Evolutionary conservation across 352 stramenopile genomes (phyloP).

Genomic region (Phytophthora hibernalis): DNA sequence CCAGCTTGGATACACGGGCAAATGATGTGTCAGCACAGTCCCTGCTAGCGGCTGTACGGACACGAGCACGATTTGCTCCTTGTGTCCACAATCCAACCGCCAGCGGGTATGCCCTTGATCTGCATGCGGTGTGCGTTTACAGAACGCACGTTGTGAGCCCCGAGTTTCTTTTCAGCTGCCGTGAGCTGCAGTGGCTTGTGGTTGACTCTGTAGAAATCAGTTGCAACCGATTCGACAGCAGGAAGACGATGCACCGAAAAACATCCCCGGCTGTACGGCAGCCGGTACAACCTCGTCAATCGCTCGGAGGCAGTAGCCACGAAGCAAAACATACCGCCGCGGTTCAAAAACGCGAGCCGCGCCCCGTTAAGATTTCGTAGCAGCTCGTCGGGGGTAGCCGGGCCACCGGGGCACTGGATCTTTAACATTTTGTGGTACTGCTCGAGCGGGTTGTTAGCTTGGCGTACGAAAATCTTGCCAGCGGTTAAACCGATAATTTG

Average conservation of each 20-base stretch:
- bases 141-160: neutral
- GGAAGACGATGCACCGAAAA: conserved; percentile 2
- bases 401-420: conserved; percentile 1
- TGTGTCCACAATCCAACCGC: conserved; percentile 12
- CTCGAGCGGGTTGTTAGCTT: conserved; percentile 11
- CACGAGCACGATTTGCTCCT: conserved; percentile 11
- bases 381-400: too few relatives aligned
- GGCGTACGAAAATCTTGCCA: conserved; percentile 17
- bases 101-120: neutral
- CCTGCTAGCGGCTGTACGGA: neutral
- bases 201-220: conserved; percentile 13
- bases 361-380: neutral
- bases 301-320: too few relatives aligned
- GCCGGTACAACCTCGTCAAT: conserved; percentile 7
- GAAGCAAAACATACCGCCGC: neutral
- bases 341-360: conserved; percentile 8
- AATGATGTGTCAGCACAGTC: too few relatives aligned
- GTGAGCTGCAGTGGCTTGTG: too few relatives aligned
- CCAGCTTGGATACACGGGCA: too few relatives aligned
- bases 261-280: conserved; percentile 1
- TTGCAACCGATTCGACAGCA: neutral
- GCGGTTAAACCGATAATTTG: neutral
- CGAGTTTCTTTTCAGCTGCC: conserved; percentile 15
- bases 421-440: conserved; percentile 8
- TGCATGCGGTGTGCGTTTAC: conserved; percentile 1